These are phyloP conservation scores for Alectoria sarmentosa DNA, from an alignment of 495 filamentous ascomycete genomes.

Conservation along the genomic window DNA sequence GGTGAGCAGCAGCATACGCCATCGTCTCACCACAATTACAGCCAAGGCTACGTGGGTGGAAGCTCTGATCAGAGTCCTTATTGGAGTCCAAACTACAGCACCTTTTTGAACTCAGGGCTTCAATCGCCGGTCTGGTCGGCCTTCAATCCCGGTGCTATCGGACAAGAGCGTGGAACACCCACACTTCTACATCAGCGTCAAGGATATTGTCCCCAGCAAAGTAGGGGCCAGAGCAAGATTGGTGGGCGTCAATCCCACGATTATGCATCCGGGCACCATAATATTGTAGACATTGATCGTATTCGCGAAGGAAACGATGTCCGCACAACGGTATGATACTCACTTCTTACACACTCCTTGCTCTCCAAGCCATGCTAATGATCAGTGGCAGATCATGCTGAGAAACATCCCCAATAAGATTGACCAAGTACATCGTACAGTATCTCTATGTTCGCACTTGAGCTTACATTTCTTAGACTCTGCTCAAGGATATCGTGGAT, in stretches of 20 bases:
- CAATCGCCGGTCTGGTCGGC: conserved; percentile 19
- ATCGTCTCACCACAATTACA: conserved; percentile 12
- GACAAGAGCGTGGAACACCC: conserved; percentile 28
- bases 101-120: conserved; percentile 11
- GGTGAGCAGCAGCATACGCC: conserved; percentile 17
- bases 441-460: conserved; percentile 10
- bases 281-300: conserved; percentile 57
- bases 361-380: conserved; percentile 14
- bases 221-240: conserved; percentile 12
- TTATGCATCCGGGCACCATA: conserved; percentile 41
- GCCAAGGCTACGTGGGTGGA: conserved; percentile 4
- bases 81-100: conserved; percentile 15
- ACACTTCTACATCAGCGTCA: conserved; percentile 13
- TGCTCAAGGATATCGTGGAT: conserved; percentile 74
- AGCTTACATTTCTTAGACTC: conserved; percentile 34
- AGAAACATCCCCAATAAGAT: conserved; percentile 94
- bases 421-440: conserved; percentile 48
- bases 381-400: conserved; percentile 74
- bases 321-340: conserved; percentile 58
- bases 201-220: conserved; percentile 12
- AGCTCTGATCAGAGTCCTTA: conserved; percentile 13
- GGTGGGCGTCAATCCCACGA: conserved; percentile 24
- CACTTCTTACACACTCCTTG: background rate
- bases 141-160: conserved; percentile 29
- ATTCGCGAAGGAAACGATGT: conserved; percentile 63